A percentile compares a stretch with the other conserved stretches of the same genome.
phyloP scores from a whole-genome alignment of 352 stramenopile genomes.

The Pythium brachiatum region DNA sequence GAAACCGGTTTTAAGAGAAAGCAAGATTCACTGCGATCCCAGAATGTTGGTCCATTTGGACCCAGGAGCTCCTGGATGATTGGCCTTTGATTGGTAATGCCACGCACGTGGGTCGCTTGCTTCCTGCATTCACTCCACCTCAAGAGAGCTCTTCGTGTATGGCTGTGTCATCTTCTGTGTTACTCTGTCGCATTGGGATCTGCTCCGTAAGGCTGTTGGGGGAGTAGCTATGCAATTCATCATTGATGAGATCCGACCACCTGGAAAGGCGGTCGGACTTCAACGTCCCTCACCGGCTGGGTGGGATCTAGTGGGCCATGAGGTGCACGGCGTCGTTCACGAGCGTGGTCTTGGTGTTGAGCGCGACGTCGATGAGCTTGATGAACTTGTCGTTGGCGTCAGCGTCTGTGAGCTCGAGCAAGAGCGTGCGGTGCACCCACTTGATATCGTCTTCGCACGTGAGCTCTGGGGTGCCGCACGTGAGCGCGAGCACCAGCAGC shows the following conservation, averaged over 20 bases:
- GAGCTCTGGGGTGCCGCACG: slow-evolving; percentile 81
- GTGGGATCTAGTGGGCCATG: slow-evolving; percentile 61
- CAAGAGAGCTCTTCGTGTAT: too few relatives aligned
- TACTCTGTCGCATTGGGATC: too few relatives aligned
- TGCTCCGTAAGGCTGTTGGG: too few relatives aligned
- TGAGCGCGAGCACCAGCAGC: slow-evolving; percentile 73
- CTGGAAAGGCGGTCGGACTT: neutral
- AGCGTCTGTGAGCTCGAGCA: slow-evolving; percentile 69
- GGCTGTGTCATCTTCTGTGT: too few relatives aligned
- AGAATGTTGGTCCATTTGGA: neutral
- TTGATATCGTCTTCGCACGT: slow-evolving; percentile 62
- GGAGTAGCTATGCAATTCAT: too few relatives aligned
- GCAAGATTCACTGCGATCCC: neutral
- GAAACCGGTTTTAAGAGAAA: neutral
- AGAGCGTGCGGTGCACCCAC: slow-evolving; percentile 78
- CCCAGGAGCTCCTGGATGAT: neutral
- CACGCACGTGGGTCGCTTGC: neutral
- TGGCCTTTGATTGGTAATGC: slow-evolving; percentile 1
- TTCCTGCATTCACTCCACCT: neutral
- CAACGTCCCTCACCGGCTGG: neutral
- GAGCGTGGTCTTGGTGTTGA: slow-evolving; percentile 77
- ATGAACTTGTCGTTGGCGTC: slow-evolving; percentile 60
- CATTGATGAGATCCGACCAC: neutral
- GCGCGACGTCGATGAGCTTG: slow-evolving; percentile 73
- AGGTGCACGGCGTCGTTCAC: slow-evolving; percentile 85